A percentile compares a stretch with the other conserved stretches of the same genome.
Conservation (phyloP, 441 rosid genomes). For the Cnidoscolus chayamansa region DNA sequence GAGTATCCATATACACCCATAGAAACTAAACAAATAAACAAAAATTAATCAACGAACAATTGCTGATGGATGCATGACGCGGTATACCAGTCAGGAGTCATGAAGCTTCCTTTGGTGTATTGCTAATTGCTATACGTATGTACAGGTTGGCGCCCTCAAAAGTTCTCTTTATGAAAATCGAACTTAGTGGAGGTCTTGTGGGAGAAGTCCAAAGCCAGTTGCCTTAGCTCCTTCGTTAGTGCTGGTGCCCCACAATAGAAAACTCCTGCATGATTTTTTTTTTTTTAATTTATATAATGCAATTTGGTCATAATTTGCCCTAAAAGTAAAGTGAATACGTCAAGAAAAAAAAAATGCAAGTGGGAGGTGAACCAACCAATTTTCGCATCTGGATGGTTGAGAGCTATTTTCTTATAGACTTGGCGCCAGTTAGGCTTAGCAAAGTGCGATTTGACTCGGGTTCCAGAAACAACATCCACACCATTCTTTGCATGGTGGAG, state of each 20-base stretch:
- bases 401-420: constrained; percentile 64
- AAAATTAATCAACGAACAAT: neutral
- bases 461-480: constrained; percentile 82
- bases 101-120: no score
- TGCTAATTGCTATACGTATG: no score
- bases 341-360: neutral
- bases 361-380: constrained; percentile 49
- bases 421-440: constrained; percentile 92
- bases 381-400: constrained; percentile 49
- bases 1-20: no score
- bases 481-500: constrained; percentile 86
- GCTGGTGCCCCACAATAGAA: constrained; percentile 89
- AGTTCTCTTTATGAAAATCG: constrained; percentile 74
- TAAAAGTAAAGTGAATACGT: constrained; percentile 22
- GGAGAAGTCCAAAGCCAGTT: constrained; percentile 72
- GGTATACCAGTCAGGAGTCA: neutral
- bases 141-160: constrained; percentile 16
- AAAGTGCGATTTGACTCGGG: constrained; percentile 81
- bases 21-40: no score
- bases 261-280: constrained; percentile 50
- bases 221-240: constrained; percentile 53
- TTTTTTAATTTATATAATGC: no score
- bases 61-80: neutral
- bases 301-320: neutral
- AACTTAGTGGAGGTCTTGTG: constrained; percentile 81